phyloP scores from a whole-genome alignment of 2,329 filamentous ascomycete genomes.

The Alternaria ethzedia region DNA sequence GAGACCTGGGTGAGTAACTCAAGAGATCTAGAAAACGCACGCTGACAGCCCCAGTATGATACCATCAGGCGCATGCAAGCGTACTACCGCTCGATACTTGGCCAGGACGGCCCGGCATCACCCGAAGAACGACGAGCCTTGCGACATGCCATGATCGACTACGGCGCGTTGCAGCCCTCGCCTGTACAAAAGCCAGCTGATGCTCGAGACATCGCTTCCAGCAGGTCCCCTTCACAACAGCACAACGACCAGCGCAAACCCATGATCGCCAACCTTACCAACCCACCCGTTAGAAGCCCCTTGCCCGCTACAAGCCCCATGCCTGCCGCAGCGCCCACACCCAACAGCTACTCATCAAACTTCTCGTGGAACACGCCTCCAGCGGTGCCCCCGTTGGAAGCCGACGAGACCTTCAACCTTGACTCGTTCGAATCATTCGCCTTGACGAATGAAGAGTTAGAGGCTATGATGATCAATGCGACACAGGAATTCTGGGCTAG shows the following conservation, averaged over 20 bases:
- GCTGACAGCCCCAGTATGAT: conserved; percentile 40
- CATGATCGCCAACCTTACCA: conserved; percentile 9
- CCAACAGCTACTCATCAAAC: conserved; percentile 28
- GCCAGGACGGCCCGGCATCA: conserved; percentile 44
- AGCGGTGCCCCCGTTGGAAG: conserved; percentile 34
- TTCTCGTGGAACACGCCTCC: conserved; percentile 34
- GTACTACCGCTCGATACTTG: conserved; percentile 46
- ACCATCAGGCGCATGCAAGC: conserved; percentile 53
- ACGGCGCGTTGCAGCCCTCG: conserved; percentile 48
- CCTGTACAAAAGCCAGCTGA: conserved; percentile 46
- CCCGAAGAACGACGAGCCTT: conserved; percentile 48
- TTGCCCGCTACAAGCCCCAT: conserved; percentile 21
- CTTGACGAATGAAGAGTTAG: conserved; percentile 44
- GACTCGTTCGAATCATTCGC: conserved; percentile 43
- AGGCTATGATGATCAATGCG: conserved; percentile 47
- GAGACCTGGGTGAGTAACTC: conserved; percentile 44
- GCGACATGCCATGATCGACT: conserved; percentile 49
- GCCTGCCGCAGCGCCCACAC: conserved; percentile 27
- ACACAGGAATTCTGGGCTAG: conserved; percentile 50
- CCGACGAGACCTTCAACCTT: conserved; percentile 41
- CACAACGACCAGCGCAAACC: conserved; percentile 14
- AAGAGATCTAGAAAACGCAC: fast-evolving
- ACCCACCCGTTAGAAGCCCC: conserved; percentile 23
- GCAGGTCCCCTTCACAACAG: conserved; percentile 5
- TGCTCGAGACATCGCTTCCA: conserved; percentile 17